Conservation (phyloP, 2,329 filamentous ascomycete genomes). For the Tolypocladium guangdongense region DNA sequence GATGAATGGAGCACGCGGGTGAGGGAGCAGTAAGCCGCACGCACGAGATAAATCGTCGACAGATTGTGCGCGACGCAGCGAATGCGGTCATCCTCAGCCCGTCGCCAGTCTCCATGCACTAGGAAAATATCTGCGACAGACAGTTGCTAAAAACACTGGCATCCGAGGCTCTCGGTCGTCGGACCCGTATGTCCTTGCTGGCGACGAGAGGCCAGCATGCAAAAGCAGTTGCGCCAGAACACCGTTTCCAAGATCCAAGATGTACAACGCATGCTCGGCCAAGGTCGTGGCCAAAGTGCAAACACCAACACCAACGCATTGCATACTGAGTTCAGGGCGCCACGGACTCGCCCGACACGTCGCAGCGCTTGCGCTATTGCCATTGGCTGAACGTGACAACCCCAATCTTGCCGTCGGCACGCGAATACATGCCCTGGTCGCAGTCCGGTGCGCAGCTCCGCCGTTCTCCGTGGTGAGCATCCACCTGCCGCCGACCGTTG, state of each 20-base stretch:
- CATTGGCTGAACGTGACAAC: slow-evolving; percentile 20
- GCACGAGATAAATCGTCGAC: not conserved
- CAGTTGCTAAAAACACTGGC: not conserved
- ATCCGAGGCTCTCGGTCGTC: not conserved
- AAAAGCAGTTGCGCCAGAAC: not conserved
- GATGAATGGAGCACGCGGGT: not conserved
- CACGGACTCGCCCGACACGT: not conserved
- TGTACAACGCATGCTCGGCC: not conserved
- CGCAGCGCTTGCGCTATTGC: slow-evolving; percentile 2
- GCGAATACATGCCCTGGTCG: slow-evolving; percentile 20
- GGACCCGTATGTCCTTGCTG: not conserved
- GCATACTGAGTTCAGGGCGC: not conserved
- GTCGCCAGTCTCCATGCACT: not conserved
- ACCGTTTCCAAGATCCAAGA: not conserved
- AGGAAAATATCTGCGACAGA: not conserved
- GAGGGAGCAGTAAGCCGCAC: not conserved
- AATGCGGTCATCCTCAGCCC: not conserved
- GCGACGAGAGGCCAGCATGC: not conserved
- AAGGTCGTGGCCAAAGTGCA: not conserved
- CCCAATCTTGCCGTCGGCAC: slow-evolving; percentile 22
- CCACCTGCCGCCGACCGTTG: slow-evolving; percentile 26
- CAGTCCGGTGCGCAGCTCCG: slow-evolving; percentile 16
- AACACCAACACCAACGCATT: not conserved
- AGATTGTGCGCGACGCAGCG: not conserved
- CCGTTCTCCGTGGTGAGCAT: slow-evolving; percentile 17